Percentiles rank a stretch among this genome's conserved stretches.
phyloP scores from a whole-genome alignment of 805 yeast species.

The Myxozyma udenii region DNA sequence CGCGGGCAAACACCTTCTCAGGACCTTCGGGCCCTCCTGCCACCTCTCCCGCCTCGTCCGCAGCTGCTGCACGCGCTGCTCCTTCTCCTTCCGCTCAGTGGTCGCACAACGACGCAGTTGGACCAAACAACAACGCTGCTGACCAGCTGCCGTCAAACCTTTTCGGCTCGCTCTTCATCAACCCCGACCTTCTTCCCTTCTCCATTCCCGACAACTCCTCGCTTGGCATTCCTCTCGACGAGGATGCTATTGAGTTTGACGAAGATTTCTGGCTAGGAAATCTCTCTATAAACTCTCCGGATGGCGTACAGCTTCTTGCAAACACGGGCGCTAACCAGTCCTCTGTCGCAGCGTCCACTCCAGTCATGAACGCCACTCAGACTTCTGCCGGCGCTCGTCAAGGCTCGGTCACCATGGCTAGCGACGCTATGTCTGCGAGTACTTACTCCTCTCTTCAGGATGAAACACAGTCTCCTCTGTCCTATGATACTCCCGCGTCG shows the following conservation, averaged over 20 bases:
- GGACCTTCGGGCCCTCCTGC: conserved; percentile 2
- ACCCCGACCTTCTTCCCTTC: conserved; percentile 27
- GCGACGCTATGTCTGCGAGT: background rate
- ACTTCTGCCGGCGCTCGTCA: background rate
- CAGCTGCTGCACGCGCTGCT: background rate
- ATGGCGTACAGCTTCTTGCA: background rate
- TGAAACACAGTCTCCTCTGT: conserved; percentile 13
- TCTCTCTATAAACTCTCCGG: conserved; percentile 20
- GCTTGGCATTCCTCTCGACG: conserved; percentile 20
- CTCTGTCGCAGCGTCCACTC: background rate
- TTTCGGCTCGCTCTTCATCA: conserved; percentile 28
- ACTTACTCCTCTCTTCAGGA: conserved; percentile 8
- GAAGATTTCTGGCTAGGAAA: conserved; percentile 23
- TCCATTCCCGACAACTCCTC: conserved; percentile 23
- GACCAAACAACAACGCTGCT: background rate
- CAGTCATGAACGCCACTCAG: background rate
- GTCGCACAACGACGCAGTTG: background rate
- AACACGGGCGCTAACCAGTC: background rate
- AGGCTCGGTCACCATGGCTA: background rate
- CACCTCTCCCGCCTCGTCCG: conserved; percentile 1
- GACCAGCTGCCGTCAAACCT: conserved; percentile 4
- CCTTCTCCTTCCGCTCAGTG: background rate
- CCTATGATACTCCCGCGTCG: conserved; percentile 21
- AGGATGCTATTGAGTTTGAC: conserved; percentile 23
- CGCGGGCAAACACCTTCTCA: conserved; percentile 26